Percentiles rank a stretch among this genome's conserved stretches.
Evolutionary conservation across 768 basidiomycete genomes (phyloP).

Genomic region (Naematelia aurantialba): DNA sequence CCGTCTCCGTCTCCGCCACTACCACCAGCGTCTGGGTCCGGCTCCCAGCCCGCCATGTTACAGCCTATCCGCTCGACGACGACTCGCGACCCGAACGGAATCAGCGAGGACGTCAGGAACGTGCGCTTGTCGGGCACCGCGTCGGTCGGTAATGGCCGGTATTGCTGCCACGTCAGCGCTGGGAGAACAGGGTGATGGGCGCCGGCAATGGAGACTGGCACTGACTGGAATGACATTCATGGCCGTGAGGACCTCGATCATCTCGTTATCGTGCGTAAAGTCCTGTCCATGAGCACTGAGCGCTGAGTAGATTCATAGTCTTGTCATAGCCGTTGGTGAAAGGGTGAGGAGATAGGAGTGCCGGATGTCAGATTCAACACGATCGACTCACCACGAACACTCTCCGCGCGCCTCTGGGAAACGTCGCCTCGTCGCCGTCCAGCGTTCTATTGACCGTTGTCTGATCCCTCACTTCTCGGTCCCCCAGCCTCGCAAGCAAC

Average conservation of each 20-base stretch:
- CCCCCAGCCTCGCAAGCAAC: conserved; percentile 74
- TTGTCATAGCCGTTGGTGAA: neutral
- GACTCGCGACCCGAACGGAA: conserved; percentile 73
- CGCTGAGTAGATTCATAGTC: neutral
- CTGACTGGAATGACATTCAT: conserved; percentile 57
- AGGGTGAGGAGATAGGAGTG: neutral
- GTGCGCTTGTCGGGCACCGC: conserved; percentile 21
- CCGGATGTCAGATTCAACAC: too few species aligned
- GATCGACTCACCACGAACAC: conserved; percentile 42
- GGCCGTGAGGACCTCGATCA: conserved; percentile 70
- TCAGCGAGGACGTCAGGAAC: conserved; percentile 53
- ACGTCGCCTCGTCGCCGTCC: conserved; percentile 61
- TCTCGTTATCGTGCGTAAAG: conserved; percentile 81
- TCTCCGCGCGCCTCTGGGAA: conserved; percentile 56
- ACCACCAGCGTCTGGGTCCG: conserved; percentile 33
- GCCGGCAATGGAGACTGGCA: conserved; percentile 4
- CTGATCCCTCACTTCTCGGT: conserved; percentile 60
- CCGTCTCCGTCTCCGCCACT: conserved; percentile 52
- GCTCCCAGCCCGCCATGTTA: conserved; percentile 42
- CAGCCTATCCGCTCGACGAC: conserved; percentile 64
- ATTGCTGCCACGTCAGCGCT: conserved; percentile 23
- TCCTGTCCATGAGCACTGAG: conserved; percentile 52
- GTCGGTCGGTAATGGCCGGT: conserved; percentile 26
- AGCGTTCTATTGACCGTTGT: conserved; percentile 76
- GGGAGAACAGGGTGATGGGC: neutral